Evolutionary conservation across 2,329 filamentous ascomycete genomes (phyloP), one percentile per base, ranked within the genome.

Genomic region (Incumbomyces lentus): DNA sequence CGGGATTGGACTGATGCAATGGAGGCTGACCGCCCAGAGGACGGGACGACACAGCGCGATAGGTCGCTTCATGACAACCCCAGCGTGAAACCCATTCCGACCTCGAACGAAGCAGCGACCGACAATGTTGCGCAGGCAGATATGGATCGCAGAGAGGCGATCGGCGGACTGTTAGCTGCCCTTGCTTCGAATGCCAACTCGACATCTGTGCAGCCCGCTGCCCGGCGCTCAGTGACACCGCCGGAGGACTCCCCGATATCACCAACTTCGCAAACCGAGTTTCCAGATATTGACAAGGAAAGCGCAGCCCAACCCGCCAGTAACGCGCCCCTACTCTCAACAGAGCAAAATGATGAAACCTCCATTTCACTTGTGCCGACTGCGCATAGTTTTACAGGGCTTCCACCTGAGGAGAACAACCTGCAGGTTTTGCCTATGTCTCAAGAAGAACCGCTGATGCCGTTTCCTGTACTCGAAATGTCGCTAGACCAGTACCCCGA

Each of bases 1-100:
- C 42, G 48, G 46, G 31, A 40, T 45, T 56, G 50, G 52, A 34
- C 54, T 41, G 54, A 51, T 39, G 40, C n/a, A 36, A 40, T 46
- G 37, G 44, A 40, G 40, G 36, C 19, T 37, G 44, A 46, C 37
- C 44, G 19, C 42, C 14, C 22, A 26, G 22, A 26, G 5, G 5
- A 26, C 8, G 22, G 22, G 22, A 26, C 4, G 8, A 26, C 22
- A 26, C 22, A 26, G 22, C 22, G 22, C 22, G 22, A 26, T 26
- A 26, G 22, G 8, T 26, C 8, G 22, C 22, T 26, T 8, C 4
- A 26, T 26, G 22, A 26, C 22, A 26, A 5, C 5, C 22, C 22
- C 4, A 26, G 4, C 22, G 22, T 5, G 22, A 8, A 26, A 26
- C 22, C 4, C 8, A 8, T 26, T 26, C 22, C 22, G 22, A 26